Conservation (phyloP, 2,329 filamentous ascomycete species). For the Fusarium chlamydosporum region DNA sequence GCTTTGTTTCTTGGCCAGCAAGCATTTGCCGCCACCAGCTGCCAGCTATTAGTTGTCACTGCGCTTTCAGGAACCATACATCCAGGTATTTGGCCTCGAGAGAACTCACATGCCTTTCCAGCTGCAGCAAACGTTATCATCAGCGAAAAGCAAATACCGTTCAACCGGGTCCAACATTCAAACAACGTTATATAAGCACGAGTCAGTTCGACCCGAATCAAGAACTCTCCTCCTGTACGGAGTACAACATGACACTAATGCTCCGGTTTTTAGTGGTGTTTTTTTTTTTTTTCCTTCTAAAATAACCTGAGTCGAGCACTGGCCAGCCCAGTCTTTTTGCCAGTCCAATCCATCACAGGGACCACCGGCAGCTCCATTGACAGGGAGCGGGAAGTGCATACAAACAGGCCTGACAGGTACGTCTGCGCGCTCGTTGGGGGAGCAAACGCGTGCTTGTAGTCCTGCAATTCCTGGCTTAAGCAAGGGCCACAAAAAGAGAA, state of each 20-base stretch:
- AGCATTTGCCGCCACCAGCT: background rate
- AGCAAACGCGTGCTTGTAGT: background rate
- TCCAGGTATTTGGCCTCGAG: slow-evolving; percentile 1
- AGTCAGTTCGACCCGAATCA: background rate
- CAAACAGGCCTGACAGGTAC: slow-evolving; percentile 46
- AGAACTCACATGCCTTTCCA: background rate
- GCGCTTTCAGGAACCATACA: background rate
- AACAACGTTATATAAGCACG: slow-evolving; percentile 5
- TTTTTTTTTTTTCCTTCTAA: too few species aligned
- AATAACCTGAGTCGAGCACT: slow-evolving; percentile 17
- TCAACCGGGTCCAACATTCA: background rate
- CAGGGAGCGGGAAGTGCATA: slow-evolving; percentile 52
- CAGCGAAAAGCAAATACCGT: background rate
- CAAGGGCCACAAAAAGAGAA: background rate
- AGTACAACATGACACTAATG: slow-evolving; percentile 26
- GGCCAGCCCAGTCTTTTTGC: slow-evolving; percentile 18
- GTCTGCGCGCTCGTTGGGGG: slow-evolving; percentile 33
- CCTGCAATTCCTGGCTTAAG: background rate
- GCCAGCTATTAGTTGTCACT: slow-evolving; percentile 5
- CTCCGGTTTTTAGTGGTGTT: slow-evolving; percentile 16
- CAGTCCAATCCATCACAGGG: slow-evolving; percentile 26
- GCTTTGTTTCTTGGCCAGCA: slow-evolving; percentile 11
- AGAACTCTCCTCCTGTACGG: background rate
- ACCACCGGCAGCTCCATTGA: slow-evolving; percentile 34
- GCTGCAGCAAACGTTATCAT: background rate